Evolutionary conservation across 2,329 filamentous ascomycete species (phyloP), one percentile per base, ranked within the genome.

Genomic region (Coniochaeta hoffmannii): DNA sequence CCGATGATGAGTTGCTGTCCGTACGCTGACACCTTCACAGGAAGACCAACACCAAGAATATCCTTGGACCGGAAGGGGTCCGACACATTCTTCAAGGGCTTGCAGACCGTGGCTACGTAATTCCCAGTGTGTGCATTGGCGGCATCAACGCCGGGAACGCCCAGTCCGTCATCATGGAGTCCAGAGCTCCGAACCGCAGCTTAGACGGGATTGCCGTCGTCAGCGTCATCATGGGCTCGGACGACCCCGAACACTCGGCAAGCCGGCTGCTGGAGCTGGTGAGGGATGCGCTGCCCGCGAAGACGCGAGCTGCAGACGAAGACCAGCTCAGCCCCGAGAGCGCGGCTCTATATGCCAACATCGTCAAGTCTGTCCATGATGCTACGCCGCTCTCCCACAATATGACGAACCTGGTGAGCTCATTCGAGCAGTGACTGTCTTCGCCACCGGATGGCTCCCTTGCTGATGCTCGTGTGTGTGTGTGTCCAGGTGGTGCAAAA

Each of bases 151-250:
- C 81, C 17, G 76, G 78, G 57, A 97, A 96, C 67, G 73, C 87
- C 5, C 85, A 88, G 60, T 79, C 85, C 24, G 85, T 97, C 5
- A 69, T 93, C 26, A 86, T 86, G 67, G 88, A 93, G 70, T 87
- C 85, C 57, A 64, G 65, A 14, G 64, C 77, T 0, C 66, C 74
- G 0, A 65, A 68, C 2, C 90, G 88, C 66, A 67, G 71, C 1
- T 78, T 97, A 10, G 84, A 93, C 64, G 93, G 93, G 28, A 81
- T 96, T 44, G 93, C 93, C 1, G 81, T 97, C 44, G 92, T 97
- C 50, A 95, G 90, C 69, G 93, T 91, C 60, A 89, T 97, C 65
- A 81, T 97, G 65, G 85, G 85, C 1, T 85, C 90, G 1, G 57
- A 74, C 1, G 80, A 92, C 56, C 88, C 91, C 0, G 78, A 81